Conservation (phyloP, 2,329 filamentous ascomycete genomes). For the Ciborinia camelliae region DNA sequence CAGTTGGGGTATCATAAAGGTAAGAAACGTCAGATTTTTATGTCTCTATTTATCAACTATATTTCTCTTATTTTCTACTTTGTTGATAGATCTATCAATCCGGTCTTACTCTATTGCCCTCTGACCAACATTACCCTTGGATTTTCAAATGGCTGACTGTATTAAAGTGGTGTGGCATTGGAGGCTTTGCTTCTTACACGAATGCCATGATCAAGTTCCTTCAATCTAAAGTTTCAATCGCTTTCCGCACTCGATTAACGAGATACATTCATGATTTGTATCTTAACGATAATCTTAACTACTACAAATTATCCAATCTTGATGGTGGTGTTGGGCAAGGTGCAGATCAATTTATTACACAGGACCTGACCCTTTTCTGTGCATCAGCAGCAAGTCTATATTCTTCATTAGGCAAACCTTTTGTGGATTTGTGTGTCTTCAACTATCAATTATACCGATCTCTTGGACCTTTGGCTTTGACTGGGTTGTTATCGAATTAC, state of each 20-base stretch:
- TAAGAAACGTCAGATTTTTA: conserved; percentile 35
- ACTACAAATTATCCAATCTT: conserved; percentile 90
- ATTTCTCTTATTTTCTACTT: background rate
- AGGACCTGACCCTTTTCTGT: conserved; percentile 94
- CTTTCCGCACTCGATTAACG: conserved; percentile 91
- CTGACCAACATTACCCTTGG: background rate
- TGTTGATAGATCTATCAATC: background rate
- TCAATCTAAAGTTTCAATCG: conserved; percentile 96
- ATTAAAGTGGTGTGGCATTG: conserved; percentile 79
- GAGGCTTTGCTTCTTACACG: conserved; percentile 90
- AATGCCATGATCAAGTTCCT: conserved; percentile 99
- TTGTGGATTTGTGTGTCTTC: conserved; percentile 96
- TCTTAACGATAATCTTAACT: conserved; percentile 89
- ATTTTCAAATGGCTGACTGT: conserved; percentile 11
- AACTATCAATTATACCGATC: conserved; percentile 96
- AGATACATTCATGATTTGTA: conserved; percentile 97
- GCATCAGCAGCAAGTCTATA: conserved; percentile 88
- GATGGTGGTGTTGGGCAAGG: conserved; percentile 90
- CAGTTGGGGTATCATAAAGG: conserved; percentile 80
- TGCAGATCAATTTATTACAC: conserved; percentile 95
- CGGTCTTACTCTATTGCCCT: conserved; percentile 20
- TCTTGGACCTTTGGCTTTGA: conserved; percentile 81
- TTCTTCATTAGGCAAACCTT: conserved; percentile 93
- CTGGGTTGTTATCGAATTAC: conserved; percentile 86
- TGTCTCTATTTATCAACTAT: background rate